These are phyloP conservation scores for Phtheirospermum japonicum DNA, from an alignment of 257 asterid genomes.

Conservation along the genomic window DNA sequence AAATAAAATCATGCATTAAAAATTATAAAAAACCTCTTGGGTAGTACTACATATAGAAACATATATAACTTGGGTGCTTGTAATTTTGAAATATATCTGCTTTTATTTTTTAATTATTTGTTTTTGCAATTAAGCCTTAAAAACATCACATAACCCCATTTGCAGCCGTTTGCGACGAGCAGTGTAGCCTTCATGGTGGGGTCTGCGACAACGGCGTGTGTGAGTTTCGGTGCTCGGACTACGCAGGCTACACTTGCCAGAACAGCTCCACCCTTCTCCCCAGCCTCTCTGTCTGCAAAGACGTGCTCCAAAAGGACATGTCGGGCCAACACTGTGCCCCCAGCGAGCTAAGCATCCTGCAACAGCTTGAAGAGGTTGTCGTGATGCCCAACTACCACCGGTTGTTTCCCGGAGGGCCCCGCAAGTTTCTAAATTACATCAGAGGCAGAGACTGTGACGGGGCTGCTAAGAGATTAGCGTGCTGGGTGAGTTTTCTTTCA, in stretches of 20 bases:
- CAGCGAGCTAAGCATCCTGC: constrained; percentile 77
- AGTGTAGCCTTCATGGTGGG: constrained; percentile 99
- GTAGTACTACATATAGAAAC: no score
- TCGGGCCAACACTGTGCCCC: constrained; percentile 94
- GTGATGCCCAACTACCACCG: constrained; percentile 99
- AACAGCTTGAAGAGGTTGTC: constrained; percentile 95
- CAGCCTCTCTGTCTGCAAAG: constrained; percentile 82
- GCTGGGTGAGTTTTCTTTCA: constrained; percentile 87
- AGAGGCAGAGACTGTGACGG: constrained; percentile 95
- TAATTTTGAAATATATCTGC: background rate
- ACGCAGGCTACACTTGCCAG: constrained; percentile 98
- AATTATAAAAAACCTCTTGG: no score
- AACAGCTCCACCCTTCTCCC: constrained; percentile 90
- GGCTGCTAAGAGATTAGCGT: constrained; percentile 93
- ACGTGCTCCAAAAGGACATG: constrained; percentile 65
- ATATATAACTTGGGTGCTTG: background rate
- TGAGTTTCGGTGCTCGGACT: constrained; percentile 98
- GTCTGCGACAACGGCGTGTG: constrained; percentile 95
- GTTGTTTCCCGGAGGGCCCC: constrained; percentile 91
- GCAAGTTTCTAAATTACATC: constrained; percentile 75
- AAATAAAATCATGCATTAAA: no score
- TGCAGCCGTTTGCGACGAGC: constrained; percentile 92
- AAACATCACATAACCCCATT: background rate
- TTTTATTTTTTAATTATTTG: background rate
- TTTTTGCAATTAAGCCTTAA: no score